Evolutionary conservation across 345 rosid genomes (phyloP).

Genomic region (Crucihimalaya himalaica): DNA sequence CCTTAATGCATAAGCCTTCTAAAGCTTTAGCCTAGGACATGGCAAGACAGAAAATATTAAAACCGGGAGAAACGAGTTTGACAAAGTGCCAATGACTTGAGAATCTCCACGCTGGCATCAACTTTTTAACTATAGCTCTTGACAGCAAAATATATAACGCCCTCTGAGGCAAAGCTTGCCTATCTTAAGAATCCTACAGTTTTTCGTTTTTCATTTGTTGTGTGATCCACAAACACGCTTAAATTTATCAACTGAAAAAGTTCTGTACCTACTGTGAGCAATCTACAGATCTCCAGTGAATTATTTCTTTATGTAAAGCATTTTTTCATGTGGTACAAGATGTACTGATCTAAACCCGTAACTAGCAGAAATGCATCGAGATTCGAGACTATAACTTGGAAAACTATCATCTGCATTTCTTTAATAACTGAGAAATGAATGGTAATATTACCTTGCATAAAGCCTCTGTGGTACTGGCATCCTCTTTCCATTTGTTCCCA

Average conservation of each 20-base stretch:
- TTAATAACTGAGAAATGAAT: conserved; percentile 1
- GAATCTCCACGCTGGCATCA: not conserved
- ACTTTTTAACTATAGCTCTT: not conserved
- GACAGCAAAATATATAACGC: not conserved
- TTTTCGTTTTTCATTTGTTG: not conserved
- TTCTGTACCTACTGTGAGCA: conserved; percentile 9
- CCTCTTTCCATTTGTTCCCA: conserved; percentile 58
- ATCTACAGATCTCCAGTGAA: conserved; percentile 12
- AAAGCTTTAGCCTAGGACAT: conserved; percentile 63
- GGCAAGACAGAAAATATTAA: not conserved
- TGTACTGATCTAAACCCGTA: not conserved
- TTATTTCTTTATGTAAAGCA: not conserved
- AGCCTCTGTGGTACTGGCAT: conserved; percentile 68
- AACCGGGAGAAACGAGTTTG: not conserved
- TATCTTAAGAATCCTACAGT: conserved; percentile 13
- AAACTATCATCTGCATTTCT: not conserved
- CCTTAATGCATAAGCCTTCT: conserved; percentile 63
- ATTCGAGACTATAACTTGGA: not conserved
- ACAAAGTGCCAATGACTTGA: conserved; percentile 15
- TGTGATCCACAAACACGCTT: conserved; percentile 7
- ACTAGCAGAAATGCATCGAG: not conserved
- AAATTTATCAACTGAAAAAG: conserved; percentile 14
- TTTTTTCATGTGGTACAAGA: conserved; percentile 8
- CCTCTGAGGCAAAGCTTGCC: conserved; percentile 9
- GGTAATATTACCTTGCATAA: conserved; percentile 58